Evolutionary conservation across 75 land plant species (phyloP).

Genomic region (Isoetes taiwanensis): DNA sequence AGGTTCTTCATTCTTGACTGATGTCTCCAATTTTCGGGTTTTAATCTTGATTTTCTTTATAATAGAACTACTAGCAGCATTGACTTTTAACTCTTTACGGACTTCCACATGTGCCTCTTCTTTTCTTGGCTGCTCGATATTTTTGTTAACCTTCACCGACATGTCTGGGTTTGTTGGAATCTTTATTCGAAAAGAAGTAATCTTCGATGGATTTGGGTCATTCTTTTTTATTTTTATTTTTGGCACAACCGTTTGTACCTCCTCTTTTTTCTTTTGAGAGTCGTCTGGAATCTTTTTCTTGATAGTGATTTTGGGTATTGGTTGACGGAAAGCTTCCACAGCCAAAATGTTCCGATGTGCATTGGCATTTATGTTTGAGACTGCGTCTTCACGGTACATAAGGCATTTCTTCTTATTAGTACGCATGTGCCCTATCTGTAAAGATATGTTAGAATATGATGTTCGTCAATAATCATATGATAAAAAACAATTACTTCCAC

Average conservation of each 20-base stretch:
- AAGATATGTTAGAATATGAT: background rate
- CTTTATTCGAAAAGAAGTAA: conserved; percentile 50
- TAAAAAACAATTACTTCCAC: background rate
- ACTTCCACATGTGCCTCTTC: background rate
- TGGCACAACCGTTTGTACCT: conserved; percentile 6
- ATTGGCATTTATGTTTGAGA: no score
- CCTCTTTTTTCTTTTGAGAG: conserved; percentile 13
- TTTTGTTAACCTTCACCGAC: conserved; percentile 7
- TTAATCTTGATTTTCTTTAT: background rate
- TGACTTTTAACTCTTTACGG: no score
- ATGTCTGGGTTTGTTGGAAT: conserved; percentile 16
- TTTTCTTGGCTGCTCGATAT: conserved; percentile 4
- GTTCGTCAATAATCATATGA: background rate
- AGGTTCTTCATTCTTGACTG: background rate
- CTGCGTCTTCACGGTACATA: conserved; percentile 62
- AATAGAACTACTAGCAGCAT: no score
- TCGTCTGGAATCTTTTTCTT: conserved; percentile 11
- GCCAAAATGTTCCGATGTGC: background rate
- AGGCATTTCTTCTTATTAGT: conserved; percentile 94
- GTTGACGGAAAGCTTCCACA: background rate
- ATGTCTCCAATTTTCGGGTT: conserved; percentile 5
- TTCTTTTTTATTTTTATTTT: background rate
- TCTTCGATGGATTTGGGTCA: conserved; percentile 25
- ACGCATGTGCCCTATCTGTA: conserved; percentile 92
- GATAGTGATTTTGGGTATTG: conserved; percentile 19